Conservation (phyloP, 306 rosid genomes). For the Cucurbita moschata region DNA sequence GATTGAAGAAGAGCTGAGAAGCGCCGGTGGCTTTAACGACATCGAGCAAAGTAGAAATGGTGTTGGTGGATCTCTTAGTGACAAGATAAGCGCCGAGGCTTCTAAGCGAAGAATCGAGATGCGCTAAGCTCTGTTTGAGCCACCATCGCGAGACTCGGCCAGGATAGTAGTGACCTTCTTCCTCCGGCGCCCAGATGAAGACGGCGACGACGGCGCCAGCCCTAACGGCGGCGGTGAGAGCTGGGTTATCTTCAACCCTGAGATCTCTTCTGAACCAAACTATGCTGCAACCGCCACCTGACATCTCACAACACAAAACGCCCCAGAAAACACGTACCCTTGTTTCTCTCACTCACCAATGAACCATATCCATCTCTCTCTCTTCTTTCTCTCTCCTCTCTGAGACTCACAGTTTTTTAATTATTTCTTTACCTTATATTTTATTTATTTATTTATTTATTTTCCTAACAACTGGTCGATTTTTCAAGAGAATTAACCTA, state of each 20-base stretch:
- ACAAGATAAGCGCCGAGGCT: slow-evolving; percentile 68
- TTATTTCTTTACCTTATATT: slow-evolving; percentile 20
- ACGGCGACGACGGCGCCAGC: slow-evolving; percentile 75
- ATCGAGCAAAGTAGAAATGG: slow-evolving; percentile 72
- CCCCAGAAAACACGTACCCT: slow-evolving; percentile 6
- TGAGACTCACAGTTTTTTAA: background rate
- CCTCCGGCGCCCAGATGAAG: slow-evolving; percentile 98
- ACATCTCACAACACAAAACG: slow-evolving; percentile 28
- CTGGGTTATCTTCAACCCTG: slow-evolving; percentile 92
- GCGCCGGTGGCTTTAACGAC: slow-evolving; percentile 77
- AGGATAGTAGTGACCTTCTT: slow-evolving; percentile 78
- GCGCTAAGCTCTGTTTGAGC: slow-evolving; percentile 83
- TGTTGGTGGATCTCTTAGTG: slow-evolving; percentile 64
- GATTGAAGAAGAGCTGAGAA: slow-evolving; percentile 82
- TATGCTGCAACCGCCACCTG: slow-evolving; percentile 90
- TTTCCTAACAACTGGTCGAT: background rate
- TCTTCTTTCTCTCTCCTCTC: background rate
- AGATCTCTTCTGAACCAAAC: slow-evolving; percentile 99
- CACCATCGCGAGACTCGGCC: slow-evolving; percentile 98
- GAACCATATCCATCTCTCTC: slow-evolving; percentile 10
- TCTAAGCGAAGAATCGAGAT: slow-evolving; percentile 68
- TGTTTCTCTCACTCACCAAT: slow-evolving; percentile 12
- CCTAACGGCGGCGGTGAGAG: slow-evolving; percentile 81
- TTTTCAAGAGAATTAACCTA: background rate
- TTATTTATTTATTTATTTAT: background rate